These are phyloP conservation scores for Anthracocystis walkeri DNA, from an alignment of 1,284 basidiomycete genomes.

Conservation along the genomic window DNA sequence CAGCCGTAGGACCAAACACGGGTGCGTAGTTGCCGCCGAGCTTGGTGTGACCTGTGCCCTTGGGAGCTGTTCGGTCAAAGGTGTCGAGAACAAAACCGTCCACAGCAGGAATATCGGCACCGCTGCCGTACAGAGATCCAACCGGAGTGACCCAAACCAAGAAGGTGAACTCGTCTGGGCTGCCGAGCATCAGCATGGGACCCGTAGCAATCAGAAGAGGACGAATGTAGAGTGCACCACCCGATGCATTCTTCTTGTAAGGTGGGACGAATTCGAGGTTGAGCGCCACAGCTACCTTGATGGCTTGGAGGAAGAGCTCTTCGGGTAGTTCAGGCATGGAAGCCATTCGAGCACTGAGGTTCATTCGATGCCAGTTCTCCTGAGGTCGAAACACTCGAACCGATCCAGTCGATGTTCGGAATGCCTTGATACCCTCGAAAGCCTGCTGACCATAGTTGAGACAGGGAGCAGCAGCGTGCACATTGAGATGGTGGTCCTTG, in stretches of 20 bases:
- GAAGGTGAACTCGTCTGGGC: constrained; percentile 68
- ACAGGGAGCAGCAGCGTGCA: constrained; percentile 66
- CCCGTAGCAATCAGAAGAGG: constrained; percentile 67
- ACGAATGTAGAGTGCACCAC: constrained; percentile 63
- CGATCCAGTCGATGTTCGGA: constrained; percentile 53
- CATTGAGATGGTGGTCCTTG: constrained; percentile 61
- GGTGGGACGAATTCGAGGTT: constrained; percentile 69
- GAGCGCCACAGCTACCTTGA: constrained; percentile 63
- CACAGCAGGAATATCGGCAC: constrained; percentile 65
- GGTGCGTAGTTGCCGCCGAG: constrained; percentile 70
- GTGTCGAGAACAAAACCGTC: constrained; percentile 68
- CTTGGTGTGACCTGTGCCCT: constrained; percentile 67
- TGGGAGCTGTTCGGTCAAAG: constrained; percentile 69
- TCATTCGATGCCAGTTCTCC: constrained; percentile 66
- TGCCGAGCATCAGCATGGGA: constrained; percentile 60
- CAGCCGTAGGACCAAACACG: constrained; percentile 62
- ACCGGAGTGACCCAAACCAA: constrained; percentile 69
- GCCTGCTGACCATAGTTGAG: constrained; percentile 69
- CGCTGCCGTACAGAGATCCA: constrained; percentile 68
- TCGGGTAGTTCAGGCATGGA: constrained; percentile 66
- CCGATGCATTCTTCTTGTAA: constrained; percentile 61
- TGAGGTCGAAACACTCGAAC: constrained; percentile 69
- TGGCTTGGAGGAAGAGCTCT: constrained; percentile 60
- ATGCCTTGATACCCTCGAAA: constrained; percentile 70
- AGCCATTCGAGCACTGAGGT: constrained; percentile 65